A percentile compares a stretch with the other conserved stretches of the same genome.
phyloP scores from a whole-genome alignment of 805 yeast genomes.

The Barnettozyma siamensis region DNA sequence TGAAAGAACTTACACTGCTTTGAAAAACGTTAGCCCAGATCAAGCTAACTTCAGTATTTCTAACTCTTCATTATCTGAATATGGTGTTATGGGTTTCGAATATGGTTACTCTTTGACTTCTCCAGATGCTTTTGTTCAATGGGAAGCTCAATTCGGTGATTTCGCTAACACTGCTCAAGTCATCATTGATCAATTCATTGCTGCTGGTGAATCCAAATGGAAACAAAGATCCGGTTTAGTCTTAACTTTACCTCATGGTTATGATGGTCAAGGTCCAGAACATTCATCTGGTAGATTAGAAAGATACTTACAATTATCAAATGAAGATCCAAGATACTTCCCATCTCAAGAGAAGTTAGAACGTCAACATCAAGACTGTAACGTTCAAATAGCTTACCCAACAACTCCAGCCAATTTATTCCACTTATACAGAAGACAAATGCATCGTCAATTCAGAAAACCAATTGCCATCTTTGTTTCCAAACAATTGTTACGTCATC shows the following conservation, averaged over 20 bases:
- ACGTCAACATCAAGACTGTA: constrained; percentile 98
- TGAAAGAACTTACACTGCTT: constrained; percentile 79
- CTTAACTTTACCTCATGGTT: constrained; percentile 96
- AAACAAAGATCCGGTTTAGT: constrained; percentile 97
- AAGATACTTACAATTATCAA: constrained; percentile 91
- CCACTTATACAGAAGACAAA: constrained; percentile 97
- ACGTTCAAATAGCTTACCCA: constrained; percentile 97
- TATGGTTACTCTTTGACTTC: constrained; percentile 97
- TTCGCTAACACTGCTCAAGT: constrained; percentile 99
- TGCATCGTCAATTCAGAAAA: constrained; percentile 98
- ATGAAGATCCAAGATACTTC: constrained; percentile 93
- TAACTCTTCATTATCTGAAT: constrained; percentile 95
- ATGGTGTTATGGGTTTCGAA: constrained; percentile 99
- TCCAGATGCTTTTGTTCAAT: constrained; percentile 93
- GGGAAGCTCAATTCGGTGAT: constrained; percentile 99
- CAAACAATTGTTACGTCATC: constrained; percentile 91
- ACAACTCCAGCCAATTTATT: constrained; percentile 95
- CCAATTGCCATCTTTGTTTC: constrained; percentile 87
- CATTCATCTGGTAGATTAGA: constrained; percentile 97
- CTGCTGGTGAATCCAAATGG: constrained; percentile 98
- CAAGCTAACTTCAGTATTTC: constrained; percentile 86
- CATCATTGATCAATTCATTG: constrained; percentile 90
- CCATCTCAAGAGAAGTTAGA: constrained; percentile 84
- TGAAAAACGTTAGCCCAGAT: constrained; percentile 68
- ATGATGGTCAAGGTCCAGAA: constrained; percentile 99